Evolutionary conservation across 805 yeast genomes (phyloP), one percentile per base, ranked within the genome.

Genomic region (Nematodospora valgi): DNA sequence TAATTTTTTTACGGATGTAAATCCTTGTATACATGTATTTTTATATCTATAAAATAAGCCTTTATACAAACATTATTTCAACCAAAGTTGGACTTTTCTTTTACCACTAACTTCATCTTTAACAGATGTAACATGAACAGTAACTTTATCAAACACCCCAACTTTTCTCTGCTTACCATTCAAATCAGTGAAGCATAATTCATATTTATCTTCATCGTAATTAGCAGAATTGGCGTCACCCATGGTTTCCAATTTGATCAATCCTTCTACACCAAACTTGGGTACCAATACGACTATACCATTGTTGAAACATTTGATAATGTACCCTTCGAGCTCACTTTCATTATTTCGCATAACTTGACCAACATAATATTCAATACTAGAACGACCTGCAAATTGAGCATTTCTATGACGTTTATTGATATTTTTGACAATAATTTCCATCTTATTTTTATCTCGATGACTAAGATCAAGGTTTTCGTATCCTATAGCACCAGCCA

Each of bases 381-480:
- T 85, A 14, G 98, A 97, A 56, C 99, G 76, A 24, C 98, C 99
- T 2, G 99, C 99, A 69, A 91, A 86, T 63, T 93, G 99, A 0
- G 98, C 98, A 56, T 93, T 93, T 62, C 98, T 79, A 59, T 93
- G 99, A 48, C 96, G 82, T 48, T 74, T 80, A 67, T 93, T 93
- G 54, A 93, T 89, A 55, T 93, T 93, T 47, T 79, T 78, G 50
- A 89, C 88, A 40, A 93, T 80, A 44, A 78, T 58, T 45, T 91
- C 97, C 89, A 93, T 86, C 66, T 86, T 87, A 51, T 68, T 70
- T 60, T 88, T 93, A 55, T 89, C 96, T 51, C 95, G 75, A 52
- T 91, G 96, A 30, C 78, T 72, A 40, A 81, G 70, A 51, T 86
- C 87, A 44, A 91, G 63, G 18, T 82, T 74, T 58, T 93, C 98